Conservation (phyloP, 257 asterid species). For the Penstemon barbatus region DNA sequence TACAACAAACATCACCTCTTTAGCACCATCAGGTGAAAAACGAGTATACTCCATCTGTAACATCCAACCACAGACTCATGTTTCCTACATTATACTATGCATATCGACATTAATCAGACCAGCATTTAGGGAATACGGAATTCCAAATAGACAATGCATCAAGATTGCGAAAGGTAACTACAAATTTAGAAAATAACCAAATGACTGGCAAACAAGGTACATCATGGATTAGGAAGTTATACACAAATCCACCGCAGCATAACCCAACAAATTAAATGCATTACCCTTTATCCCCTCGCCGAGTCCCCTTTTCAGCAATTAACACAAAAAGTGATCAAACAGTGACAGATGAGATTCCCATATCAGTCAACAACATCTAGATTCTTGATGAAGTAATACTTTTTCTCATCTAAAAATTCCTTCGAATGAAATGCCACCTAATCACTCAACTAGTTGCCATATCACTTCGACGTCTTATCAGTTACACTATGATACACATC, state of each 20-base stretch:
- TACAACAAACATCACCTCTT: constrained; percentile 4
- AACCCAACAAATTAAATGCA: neutral
- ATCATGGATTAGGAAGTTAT: no score
- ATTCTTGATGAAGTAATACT: neutral
- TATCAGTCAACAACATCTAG: constrained; percentile 9
- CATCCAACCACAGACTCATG: neutral
- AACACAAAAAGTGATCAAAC: neutral
- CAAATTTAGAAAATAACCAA: neutral
- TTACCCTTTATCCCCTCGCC: neutral
- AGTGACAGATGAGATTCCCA: constrained; percentile 10
- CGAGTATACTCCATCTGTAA: constrained; percentile 5
- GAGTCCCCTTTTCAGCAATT: neutral
- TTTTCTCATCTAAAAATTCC: neutral
- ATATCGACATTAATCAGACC: neutral
- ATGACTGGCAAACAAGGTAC: neutral
- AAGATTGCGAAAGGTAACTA: constrained; percentile 5
- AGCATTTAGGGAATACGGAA: neutral
- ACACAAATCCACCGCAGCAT: neutral
- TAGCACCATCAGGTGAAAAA: neutral
- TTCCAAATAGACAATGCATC: neutral
- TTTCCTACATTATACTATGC: neutral
- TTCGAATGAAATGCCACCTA: constrained; percentile 1
- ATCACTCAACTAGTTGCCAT: constrained; percentile 1
- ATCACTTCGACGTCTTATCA: neutral
- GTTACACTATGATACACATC: no score